Percentiles rank a stretch among this genome's conserved stretches.
These are phyloP conservation scores for Trifolium repens DNA, from an alignment of 306 rosid species.

Conservation along the genomic window DNA sequence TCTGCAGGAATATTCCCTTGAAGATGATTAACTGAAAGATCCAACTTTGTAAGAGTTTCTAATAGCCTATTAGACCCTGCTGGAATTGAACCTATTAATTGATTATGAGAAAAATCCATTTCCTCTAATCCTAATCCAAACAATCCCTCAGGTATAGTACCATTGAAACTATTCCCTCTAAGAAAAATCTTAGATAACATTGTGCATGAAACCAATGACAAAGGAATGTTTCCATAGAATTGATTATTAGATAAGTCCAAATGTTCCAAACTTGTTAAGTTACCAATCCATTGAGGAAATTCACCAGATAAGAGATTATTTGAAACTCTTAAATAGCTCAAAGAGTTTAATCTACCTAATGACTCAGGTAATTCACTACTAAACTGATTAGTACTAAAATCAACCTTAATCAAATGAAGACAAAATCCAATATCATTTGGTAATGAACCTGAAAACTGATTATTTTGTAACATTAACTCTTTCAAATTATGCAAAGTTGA, in stretches of 20 bases:
- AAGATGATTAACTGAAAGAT: slow-evolving; percentile 71
- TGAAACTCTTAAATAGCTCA: slow-evolving; percentile 52
- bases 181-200: slow-evolving; percentile 56
- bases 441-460: slow-evolving; percentile 72
- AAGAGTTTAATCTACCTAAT: slow-evolving; percentile 50
- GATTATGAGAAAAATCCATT: slow-evolving; percentile 69
- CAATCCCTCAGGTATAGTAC: slow-evolving; percentile 75
- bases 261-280: slow-evolving; percentile 58
- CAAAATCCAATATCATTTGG: slow-evolving; percentile 79
- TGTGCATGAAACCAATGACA: slow-evolving; percentile 57
- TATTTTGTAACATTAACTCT: slow-evolving; percentile 56
- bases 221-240: slow-evolving; percentile 65
- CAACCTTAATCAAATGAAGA: slow-evolving; percentile 63
- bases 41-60: slow-evolving; percentile 60
- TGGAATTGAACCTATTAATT: slow-evolving; percentile 67
- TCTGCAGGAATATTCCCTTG: slow-evolving; percentile 74
- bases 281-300: slow-evolving; percentile 78
- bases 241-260: slow-evolving; percentile 71
- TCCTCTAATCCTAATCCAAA: slow-evolving; percentile 76
- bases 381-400: slow-evolving; percentile 65
- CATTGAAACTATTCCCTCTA: slow-evolving; percentile 63
- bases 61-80: slow-evolving; percentile 62
- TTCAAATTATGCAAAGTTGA: slow-evolving; percentile 74
- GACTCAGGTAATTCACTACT: slow-evolving; percentile 61
- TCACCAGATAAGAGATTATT: slow-evolving; percentile 58